These are phyloP conservation scores for Neopestalotiopsis sp. DNA, from an alignment of 2,329 filamentous ascomycete species.

Conservation along the genomic window DNA sequence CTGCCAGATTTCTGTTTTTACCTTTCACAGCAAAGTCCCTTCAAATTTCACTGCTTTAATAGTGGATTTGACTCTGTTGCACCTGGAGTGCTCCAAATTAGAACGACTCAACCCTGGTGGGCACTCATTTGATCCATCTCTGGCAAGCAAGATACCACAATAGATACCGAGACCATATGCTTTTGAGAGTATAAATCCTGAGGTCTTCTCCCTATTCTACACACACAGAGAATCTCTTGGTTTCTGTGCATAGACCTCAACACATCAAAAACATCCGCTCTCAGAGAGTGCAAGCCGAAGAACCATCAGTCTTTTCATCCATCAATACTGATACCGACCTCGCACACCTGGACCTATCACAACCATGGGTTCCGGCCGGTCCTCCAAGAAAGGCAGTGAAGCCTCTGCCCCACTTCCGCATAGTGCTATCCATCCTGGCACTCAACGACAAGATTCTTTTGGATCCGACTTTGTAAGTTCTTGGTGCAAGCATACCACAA, in stretches of 20 bases:
- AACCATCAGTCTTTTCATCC: neutral
- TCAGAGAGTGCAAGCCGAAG: neutral
- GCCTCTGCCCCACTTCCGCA: slow-evolving; percentile 23
- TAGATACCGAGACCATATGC: neutral
- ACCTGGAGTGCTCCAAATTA: slow-evolving; percentile 29
- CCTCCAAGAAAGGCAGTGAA: slow-evolving; percentile 14
- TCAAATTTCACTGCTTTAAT: slow-evolving; percentile 15
- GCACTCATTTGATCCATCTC: slow-evolving; percentile 26
- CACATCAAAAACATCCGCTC: neutral
- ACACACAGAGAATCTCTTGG: neutral
- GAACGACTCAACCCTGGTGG: slow-evolving; percentile 29
- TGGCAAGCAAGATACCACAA: slow-evolving; percentile 2
- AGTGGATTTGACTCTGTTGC: slow-evolving; percentile 24
- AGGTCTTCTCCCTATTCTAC: neutral
- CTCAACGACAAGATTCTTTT: slow-evolving; percentile 30
- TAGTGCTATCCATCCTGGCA: slow-evolving; percentile 22
- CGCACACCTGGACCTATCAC: slow-evolving; percentile 9
- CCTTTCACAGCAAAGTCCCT: slow-evolving; percentile 17
- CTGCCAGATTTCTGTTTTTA: slow-evolving; percentile 10
- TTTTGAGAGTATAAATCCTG: slow-evolving; percentile 22
- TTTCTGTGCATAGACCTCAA: neutral
- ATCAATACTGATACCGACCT: neutral
- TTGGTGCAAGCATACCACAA: neutral
- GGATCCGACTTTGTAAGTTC: slow-evolving; percentile 24
- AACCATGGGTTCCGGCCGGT: slow-evolving; percentile 29